phyloP scores from a whole-genome alignment of 1,284 basidiomycete species.

The Fomitiporia mediterranea region DNA sequence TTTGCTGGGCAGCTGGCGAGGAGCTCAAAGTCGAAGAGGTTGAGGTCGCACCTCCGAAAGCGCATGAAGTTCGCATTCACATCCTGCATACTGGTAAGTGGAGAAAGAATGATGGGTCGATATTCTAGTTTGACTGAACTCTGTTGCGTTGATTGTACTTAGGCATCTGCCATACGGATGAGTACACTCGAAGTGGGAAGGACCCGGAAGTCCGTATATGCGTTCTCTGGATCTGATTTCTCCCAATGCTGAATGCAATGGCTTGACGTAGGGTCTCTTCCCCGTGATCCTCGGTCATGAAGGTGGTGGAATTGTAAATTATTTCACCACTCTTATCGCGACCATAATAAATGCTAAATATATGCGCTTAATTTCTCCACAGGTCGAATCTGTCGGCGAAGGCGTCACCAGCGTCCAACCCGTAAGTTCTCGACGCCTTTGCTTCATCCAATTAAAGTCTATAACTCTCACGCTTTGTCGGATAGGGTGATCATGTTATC shows the following conservation, averaged over 20 bases:
- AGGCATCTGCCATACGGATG: constrained; percentile 98
- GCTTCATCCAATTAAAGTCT: background rate
- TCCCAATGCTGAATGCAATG: background rate
- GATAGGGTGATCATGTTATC: constrained; percentile 86
- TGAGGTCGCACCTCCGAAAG: constrained; percentile 87
- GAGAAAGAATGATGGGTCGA: background rate
- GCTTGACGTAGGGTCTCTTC: constrained; percentile 73
- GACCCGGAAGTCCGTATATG: constrained; percentile 73
- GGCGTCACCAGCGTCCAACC: constrained; percentile 84
- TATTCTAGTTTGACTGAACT: background rate
- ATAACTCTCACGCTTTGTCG: constrained; percentile 15
- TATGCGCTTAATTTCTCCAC: constrained; percentile 5
- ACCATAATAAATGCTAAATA: constrained; percentile 20
- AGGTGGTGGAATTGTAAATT: constrained; percentile 75
- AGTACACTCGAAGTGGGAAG: constrained; percentile 94
- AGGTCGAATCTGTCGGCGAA: constrained; percentile 94
- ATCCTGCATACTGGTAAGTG: constrained; percentile 79
- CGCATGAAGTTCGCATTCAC: constrained; percentile 90
- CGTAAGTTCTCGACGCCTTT: constrained; percentile 35
- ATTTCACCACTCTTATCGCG: constrained; percentile 23
- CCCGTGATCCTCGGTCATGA: constrained; percentile 94
- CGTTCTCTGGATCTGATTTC: constrained; percentile 15
- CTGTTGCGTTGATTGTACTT: constrained; percentile 9
- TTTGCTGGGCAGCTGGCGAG: constrained; percentile 94
- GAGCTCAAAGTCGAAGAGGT: constrained; percentile 88